Evolutionary conservation across 2,329 filamentous ascomycete genomes (phyloP).

Genomic region (Calonectria leucothoes): DNA sequence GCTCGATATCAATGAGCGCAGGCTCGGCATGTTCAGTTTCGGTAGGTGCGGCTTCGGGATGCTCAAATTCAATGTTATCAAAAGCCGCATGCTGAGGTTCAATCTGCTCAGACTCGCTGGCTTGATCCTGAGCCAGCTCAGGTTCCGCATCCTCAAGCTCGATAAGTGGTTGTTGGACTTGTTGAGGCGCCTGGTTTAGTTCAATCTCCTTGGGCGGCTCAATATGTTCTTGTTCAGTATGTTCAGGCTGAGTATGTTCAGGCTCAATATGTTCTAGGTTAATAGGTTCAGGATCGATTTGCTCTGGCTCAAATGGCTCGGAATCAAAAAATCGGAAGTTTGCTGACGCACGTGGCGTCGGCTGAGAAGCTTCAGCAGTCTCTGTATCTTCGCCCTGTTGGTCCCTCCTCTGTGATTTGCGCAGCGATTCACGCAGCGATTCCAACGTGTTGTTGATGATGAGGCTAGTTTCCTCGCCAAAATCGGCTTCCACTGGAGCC

Average conservation of each 20-base stretch:
- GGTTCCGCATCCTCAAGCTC: not conserved
- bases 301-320: not conserved
- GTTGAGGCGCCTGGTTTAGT: not conserved
- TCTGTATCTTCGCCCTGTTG: constrained; percentile 18
- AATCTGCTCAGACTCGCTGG: not conserved
- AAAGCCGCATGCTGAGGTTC: not conserved
- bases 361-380: constrained; percentile 16
- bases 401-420: constrained; percentile 29
- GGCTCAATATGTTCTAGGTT: constrained; percentile 5
- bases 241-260: not conserved
- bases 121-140: not conserved
- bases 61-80: not conserved
- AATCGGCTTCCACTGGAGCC: constrained; percentile 53
- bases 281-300: not conserved
- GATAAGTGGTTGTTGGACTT: not conserved
- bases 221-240: not conserved
- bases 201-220: not conserved
- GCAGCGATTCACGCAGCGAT: constrained; percentile 54
- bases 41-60: not conserved
- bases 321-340: not conserved
- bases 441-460: constrained; percentile 68
- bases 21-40: not conserved
- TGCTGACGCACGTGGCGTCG: not conserved
- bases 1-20: not conserved
- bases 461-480: constrained; percentile 67